A percentile compares a stretch with the other conserved stretches of the same genome.
Evolutionary conservation across 2,329 filamentous ascomycete genomes (phyloP).

Genomic region (Apiospora koreana): DNA sequence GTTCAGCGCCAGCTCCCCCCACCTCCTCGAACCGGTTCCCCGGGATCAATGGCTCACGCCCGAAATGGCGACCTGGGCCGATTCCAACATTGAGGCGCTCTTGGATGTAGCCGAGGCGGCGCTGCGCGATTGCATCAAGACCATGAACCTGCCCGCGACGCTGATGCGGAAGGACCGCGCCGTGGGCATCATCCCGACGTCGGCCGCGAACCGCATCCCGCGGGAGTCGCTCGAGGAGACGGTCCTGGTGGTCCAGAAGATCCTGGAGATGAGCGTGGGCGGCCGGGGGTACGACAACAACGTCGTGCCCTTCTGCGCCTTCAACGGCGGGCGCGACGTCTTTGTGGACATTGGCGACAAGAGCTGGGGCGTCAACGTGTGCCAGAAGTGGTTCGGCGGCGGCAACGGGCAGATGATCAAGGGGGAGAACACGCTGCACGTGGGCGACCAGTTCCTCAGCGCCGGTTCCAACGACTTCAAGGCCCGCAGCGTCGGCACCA

Average conservation of each 20-base stretch:
- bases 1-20: constrained; percentile 64
- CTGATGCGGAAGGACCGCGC: constrained; percentile 88
- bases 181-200: constrained; percentile 72
- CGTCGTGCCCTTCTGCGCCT: constrained; percentile 86
- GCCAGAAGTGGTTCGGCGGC: constrained; percentile 80
- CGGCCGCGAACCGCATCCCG: constrained; percentile 66
- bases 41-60: constrained; percentile 71
- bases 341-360: constrained; percentile 99
- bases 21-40: constrained; percentile 69
- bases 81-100: constrained; percentile 75
- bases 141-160: constrained; percentile 75
- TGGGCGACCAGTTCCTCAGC: constrained; percentile 95
- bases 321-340: constrained; percentile 96
- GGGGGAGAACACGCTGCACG: constrained; percentile 82
- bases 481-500: constrained; percentile 86
- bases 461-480: constrained; percentile 98
- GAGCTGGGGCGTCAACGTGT: constrained; percentile 90
- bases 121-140: constrained; percentile 76
- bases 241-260: constrained; percentile 90
- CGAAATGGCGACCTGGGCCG: constrained; percentile 76
- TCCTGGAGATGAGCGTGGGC: constrained; percentile 77
- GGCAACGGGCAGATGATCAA: constrained; percentile 48
- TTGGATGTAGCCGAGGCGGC: constrained; percentile 87
- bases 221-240: constrained; percentile 95
- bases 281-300: constrained; percentile 35